These are phyloP conservation scores for Schwanniomyces etchellsii DNA, from an alignment of 1,139 yeast genomes.

Conservation along the genomic window DNA sequence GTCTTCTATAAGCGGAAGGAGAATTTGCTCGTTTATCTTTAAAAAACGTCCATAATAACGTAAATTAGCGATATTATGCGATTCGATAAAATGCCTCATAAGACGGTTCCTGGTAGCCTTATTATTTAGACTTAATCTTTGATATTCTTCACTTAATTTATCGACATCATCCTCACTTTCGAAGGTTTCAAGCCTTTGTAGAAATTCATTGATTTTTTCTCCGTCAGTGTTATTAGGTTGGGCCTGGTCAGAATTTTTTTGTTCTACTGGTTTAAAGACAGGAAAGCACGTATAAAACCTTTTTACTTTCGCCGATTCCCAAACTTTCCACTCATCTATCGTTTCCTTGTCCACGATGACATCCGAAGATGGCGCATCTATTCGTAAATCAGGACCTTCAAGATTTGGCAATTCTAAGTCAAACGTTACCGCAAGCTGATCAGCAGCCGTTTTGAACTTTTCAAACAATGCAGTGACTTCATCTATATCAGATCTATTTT, in stretches of 20 bases:
- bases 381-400: constrained; percentile 12
- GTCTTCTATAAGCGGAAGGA: constrained; percentile 52
- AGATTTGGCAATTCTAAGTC: constrained; percentile 27
- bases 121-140: constrained; percentile 50
- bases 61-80: constrained; percentile 39
- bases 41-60: constrained; percentile 61
- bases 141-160: constrained; percentile 49
- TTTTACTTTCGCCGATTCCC: constrained; percentile 65
- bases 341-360: constrained; percentile 18
- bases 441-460: constrained; percentile 39
- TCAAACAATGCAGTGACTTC: constrained; percentile 33
- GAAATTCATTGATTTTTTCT: constrained; percentile 39
- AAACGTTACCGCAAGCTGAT: constrained; percentile 39
- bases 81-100: constrained; percentile 47
- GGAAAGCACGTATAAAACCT: constrained; percentile 51
- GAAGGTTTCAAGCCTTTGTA: constrained; percentile 40
- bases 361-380: constrained; percentile 14
- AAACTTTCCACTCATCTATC: constrained; percentile 31
- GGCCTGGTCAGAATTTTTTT: constrained; percentile 19
- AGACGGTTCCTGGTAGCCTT: constrained; percentile 69
- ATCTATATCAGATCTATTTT: constrained; percentile 39
- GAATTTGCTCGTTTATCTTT: constrained; percentile 46
- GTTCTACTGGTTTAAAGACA: constrained; percentile 15
- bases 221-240: constrained; percentile 22
- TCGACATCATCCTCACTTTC: constrained; percentile 50